phyloP scores from a whole-genome alignment of 208 protist species.

The Acanthamoeba triangularis region DNA sequence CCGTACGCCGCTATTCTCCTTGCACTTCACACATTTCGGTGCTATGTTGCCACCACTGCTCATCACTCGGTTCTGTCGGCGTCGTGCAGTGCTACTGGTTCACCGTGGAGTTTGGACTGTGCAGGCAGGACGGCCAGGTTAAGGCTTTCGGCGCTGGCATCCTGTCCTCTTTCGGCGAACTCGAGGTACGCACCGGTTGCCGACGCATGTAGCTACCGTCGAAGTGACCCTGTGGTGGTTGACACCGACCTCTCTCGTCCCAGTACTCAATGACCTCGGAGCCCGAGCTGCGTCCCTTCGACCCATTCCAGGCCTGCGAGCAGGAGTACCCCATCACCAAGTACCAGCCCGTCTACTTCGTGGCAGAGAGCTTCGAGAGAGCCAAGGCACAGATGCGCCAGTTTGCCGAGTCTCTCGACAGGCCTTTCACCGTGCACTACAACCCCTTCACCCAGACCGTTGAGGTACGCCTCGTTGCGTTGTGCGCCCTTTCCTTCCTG shows the following conservation, averaged over 20 bases:
- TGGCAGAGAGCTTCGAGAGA: conserved; percentile 95
- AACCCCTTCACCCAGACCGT: conserved; percentile 95
- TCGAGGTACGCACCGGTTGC: conserved; percentile 86
- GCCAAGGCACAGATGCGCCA: conserved; percentile 94
- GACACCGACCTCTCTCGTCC: not conserved
- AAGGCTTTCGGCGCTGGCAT: conserved; percentile 97
- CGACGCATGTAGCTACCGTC: conserved; percentile 74
- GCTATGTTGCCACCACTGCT: not conserved
- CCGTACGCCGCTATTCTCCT: conserved; percentile 78
- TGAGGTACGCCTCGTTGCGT: conserved; percentile 86
- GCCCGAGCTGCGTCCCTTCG: conserved; percentile 71
- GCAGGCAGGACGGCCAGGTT: conserved; percentile 93
- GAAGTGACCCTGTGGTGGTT: not conserved
- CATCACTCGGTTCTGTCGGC: not conserved
- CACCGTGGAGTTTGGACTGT: conserved; percentile 97
- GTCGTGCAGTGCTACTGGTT: conserved; percentile 95
- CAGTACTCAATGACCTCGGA: conserved; percentile 54
- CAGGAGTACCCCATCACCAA: conserved; percentile 95
- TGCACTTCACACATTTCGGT: not conserved
- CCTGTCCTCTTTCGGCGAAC: conserved; percentile 96
- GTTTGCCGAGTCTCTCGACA: conserved; percentile 92
- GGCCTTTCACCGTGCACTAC: conserved; percentile 94
- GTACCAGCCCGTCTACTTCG: conserved; percentile 97
- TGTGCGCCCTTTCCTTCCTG: too few species aligned
- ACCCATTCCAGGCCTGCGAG: conserved; percentile 80